These are phyloP conservation scores for Crithidia fasciculata DNA, from an alignment of 208 protist species.

Conservation along the genomic window DNA sequence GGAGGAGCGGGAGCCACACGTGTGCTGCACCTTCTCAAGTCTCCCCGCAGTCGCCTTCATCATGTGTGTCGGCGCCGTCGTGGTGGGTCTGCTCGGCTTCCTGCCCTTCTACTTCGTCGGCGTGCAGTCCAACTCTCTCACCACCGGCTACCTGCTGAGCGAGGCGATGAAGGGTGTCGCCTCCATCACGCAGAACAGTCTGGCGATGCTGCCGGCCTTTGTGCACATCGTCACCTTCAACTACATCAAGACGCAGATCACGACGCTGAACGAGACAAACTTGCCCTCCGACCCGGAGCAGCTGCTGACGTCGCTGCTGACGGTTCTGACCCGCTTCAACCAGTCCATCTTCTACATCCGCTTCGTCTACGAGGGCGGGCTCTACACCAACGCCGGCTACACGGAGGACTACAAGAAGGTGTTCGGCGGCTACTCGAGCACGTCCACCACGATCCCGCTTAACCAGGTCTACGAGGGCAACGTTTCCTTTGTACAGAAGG, in stretches of 20 bases:
- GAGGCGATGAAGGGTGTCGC: constrained; percentile 56
- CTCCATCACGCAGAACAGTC: constrained; percentile 50
- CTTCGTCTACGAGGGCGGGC: constrained; percentile 34
- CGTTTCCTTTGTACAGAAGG: constrained; percentile 23
- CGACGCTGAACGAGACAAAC: constrained; percentile 32
- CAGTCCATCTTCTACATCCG: constrained; percentile 44
- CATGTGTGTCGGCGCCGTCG: constrained; percentile 55
- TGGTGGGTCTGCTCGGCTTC: constrained; percentile 61
- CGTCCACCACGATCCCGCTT: constrained; percentile 12
- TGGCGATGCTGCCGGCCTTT: constrained; percentile 55
- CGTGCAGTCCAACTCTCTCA: constrained; percentile 40
- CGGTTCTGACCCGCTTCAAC: constrained; percentile 44
- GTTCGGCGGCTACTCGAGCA: constrained; percentile 28
- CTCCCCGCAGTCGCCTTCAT: constrained; percentile 49
- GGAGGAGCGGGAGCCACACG: constrained; percentile 23
- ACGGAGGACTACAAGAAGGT: constrained; percentile 23
- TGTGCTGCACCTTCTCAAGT: constrained; percentile 43
- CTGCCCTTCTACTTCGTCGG: constrained; percentile 64
- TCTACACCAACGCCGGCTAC: constrained; percentile 44
- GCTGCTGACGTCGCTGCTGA: constrained; percentile 40
- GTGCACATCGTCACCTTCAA: constrained; percentile 63
- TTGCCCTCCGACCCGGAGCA: constrained; percentile 23
- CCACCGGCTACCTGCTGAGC: constrained; percentile 48
- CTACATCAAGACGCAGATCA: constrained; percentile 50
- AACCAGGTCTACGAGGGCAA: constrained; percentile 30